Conservation (phyloP, 768 basidiomycete genomes). For the Boletus subcaerulescens region DNA sequence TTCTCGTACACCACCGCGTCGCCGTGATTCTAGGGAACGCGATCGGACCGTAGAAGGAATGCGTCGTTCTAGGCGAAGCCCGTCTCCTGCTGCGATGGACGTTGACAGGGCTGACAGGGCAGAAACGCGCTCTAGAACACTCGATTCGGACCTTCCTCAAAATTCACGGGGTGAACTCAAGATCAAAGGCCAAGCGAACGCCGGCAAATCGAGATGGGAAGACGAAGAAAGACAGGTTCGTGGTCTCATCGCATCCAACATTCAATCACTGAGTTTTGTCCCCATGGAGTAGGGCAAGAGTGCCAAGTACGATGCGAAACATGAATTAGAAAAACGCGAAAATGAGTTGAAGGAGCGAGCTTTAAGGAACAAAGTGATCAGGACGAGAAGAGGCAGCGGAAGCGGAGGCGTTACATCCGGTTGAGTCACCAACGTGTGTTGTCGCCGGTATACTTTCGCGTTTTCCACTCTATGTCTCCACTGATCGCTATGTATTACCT, state of each 20-base stretch:
- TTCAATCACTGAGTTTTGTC: conserved; percentile 7
- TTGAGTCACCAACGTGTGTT: conserved; percentile 13
- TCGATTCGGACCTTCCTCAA: conserved; percentile 31
- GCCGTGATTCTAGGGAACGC: conserved; percentile 30
- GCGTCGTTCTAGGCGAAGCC: conserved; percentile 26
- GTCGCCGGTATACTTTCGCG: conserved; percentile 22
- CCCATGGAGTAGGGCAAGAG: conserved; percentile 21
- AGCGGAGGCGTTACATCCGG: conserved; percentile 17
- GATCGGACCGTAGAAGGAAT: conserved; percentile 13
- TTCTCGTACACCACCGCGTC: conserved; percentile 35
- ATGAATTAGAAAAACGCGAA: conserved; percentile 65
- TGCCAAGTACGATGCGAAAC: conserved; percentile 15
- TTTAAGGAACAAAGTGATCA: conserved; percentile 76
- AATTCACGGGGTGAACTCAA: conserved; percentile 52
- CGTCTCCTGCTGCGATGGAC: conserved; percentile 23
- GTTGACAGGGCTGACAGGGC: conserved; percentile 22
- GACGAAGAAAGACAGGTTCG: conserved; percentile 33
- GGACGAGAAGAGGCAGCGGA: conserved; percentile 56
- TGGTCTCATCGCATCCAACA: conserved; percentile 6
- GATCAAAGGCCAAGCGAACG: conserved; percentile 71
- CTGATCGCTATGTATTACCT: conserved; percentile 25
- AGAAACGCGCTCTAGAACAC: conserved; percentile 21
- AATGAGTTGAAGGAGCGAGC: conserved; percentile 81
- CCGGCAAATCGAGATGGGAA: conserved; percentile 55
- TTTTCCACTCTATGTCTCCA: conserved; percentile 13